Base-by-base conservation (phyloP, 106 monocot genomes). In the Posidonia australis region DNA sequence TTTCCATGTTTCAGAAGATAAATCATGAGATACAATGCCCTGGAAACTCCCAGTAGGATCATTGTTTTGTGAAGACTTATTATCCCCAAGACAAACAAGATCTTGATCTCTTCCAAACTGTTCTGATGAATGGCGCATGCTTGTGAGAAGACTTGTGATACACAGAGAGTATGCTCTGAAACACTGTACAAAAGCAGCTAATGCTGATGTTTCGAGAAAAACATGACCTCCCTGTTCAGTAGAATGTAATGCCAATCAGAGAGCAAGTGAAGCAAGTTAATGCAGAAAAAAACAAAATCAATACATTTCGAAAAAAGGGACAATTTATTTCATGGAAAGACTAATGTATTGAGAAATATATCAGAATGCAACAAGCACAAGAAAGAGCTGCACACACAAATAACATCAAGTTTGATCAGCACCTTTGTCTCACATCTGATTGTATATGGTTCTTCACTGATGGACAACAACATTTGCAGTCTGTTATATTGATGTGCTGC, bases 151-250 rank as follows among this genome's bases (percentile, higher is more conserved):
- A 49, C 31, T 68, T 22, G 62, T 23, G 9, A 84, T 59, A 31
- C 72, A 59, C 19, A 70, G 45, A 63, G 46, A 64, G 66, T 82
- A 92, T 58, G 41, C 77, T 64, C 63, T 70, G 28, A 70, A 60
- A 72, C 78, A 82, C 27, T 78, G 52, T 54, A 80, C 52, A 72
- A 82, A 87, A 64, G 65, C 71, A 66, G 84, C 78, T 45, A 87
- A 28, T 58, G 87, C 72, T 58, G 77, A 62, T 72, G 78, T 73
- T 67, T 87, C 92, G 70, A 92, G 65, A 80, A 78, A 84, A 41
- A 84, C 51, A 53, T 51, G 66, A 41, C 87, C 87, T 64, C 84
- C 92, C 92, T 92, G 87, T 68, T 60, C 68, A 77, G 18, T 16
- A 62, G 14, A 25, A 11, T 29, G 14, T 66, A 20, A 29, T 26